These are phyloP conservation scores for Ettlia oleoabundans DNA, from an alignment of 139 green algal genomes.

Conservation along the genomic window DNA sequence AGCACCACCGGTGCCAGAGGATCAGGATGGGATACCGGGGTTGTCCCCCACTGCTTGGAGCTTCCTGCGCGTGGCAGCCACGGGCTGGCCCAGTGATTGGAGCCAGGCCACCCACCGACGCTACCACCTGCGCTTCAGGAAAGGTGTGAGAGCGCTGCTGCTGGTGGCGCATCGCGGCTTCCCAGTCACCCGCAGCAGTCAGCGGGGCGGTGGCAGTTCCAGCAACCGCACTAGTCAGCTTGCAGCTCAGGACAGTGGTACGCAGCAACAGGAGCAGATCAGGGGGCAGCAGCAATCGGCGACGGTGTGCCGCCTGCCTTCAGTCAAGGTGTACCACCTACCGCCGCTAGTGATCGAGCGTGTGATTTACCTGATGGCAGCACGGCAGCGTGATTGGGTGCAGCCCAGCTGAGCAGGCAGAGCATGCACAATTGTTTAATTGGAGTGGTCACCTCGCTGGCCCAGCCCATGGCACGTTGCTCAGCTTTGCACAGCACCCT, in stretches of 20 bases:
- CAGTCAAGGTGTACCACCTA: background rate
- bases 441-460: no score
- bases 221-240: background rate
- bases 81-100: background rate
- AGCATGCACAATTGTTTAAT: no score
- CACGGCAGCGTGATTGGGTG: conserved; percentile 3
- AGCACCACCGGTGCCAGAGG: background rate
- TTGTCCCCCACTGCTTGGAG: background rate
- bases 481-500: no score
- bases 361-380: background rate
- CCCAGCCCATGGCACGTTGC: no score
- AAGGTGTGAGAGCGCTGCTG: background rate
- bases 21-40: background rate
- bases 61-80: background rate
- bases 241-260: no score
- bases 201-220: background rate
- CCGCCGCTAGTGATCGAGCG: background rate
- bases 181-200: background rate
- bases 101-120: background rate
- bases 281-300: background rate
- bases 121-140: background rate
- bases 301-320: background rate
- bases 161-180: conserved; percentile 1
- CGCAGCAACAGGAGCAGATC: background rate
- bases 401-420: background rate